phyloP scores from a whole-genome alignment of 192 early-diverging fungal species.

The Coemansia sp. region DNA sequence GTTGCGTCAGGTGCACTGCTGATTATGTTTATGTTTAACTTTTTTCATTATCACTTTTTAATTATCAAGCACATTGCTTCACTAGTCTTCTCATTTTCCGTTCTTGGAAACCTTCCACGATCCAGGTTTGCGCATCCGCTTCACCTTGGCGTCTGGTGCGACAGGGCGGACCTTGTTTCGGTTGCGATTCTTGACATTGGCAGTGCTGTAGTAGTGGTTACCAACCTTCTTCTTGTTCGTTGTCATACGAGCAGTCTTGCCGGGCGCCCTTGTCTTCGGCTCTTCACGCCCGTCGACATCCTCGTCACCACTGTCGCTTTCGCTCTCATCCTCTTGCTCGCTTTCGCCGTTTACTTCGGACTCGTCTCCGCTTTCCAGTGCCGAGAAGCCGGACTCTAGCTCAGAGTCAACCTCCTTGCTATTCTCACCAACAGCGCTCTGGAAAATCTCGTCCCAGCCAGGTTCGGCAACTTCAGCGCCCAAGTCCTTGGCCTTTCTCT shows the following conservation, averaged over 20 bases:
- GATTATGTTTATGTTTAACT: no score
- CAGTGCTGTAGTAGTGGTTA: constrained; percentile 84
- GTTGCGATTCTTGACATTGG: constrained; percentile 96
- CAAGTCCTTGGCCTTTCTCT: constrained; percentile 46
- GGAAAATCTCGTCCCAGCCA: constrained; percentile 90
- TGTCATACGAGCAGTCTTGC: constrained; percentile 78
- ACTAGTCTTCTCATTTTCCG: constrained; percentile 9
- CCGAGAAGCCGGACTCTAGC: constrained; percentile 50
- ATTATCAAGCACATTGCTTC: no score
- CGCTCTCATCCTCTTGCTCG: constrained; percentile 13
- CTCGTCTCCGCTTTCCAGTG: constrained; percentile 53
- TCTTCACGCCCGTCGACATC: constrained; percentile 16
- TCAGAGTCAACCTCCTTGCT: constrained; percentile 44
- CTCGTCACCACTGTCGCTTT: constrained; percentile 12
- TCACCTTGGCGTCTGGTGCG: constrained; percentile 56
- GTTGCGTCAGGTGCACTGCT: no score
- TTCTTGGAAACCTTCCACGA: constrained; percentile 46
- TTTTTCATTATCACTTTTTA: no score
- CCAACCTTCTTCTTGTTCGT: constrained; percentile 93
- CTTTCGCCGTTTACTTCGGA: constrained; percentile 10
- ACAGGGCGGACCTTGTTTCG: constrained; percentile 76
- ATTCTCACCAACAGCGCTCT: constrained; percentile 71
- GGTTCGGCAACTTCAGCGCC: constrained; percentile 50
- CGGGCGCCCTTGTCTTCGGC: constrained; percentile 29
- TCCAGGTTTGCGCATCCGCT: constrained; percentile 54